phyloP scores from a whole-genome alignment of 441 rosid species.

The Adansonia rubrostipa region DNA sequence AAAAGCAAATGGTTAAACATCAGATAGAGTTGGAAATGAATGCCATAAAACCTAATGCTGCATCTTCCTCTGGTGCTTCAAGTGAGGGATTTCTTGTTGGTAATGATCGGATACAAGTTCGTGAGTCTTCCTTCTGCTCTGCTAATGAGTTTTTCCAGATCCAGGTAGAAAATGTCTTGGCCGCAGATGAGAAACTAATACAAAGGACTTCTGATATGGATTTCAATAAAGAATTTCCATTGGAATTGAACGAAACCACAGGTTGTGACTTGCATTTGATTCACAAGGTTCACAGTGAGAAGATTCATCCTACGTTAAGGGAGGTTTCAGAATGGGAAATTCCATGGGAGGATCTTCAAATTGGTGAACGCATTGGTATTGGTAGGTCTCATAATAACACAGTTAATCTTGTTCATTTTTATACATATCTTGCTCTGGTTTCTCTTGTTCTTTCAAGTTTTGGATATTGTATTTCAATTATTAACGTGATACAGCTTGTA shows the following conservation, averaged over 20 bases:
- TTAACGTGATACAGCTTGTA: neutral
- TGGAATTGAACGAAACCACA: conserved; percentile 39
- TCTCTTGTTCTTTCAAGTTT: conserved; percentile 5
- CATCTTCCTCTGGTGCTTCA: conserved; percentile 41
- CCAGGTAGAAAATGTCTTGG: conserved; percentile 40
- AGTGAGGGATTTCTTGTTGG: conserved; percentile 39
- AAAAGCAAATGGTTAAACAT: conserved; percentile 44
- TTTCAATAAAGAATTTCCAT: conserved; percentile 43
- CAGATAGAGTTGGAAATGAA: conserved; percentile 46
- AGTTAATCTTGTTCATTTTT: neutral
- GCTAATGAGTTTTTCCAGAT: conserved; percentile 49
- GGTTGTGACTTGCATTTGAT: conserved; percentile 37
- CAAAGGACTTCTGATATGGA: conserved; percentile 35
- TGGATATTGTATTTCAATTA: neutral
- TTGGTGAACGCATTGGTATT: conserved; percentile 97
- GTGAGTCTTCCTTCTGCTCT: conserved; percentile 33
- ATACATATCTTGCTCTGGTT: neutral
- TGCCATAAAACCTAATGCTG: conserved; percentile 35
- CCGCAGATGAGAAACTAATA: conserved; percentile 30
- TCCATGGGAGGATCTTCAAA: conserved; percentile 92
- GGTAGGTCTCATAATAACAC: conserved; percentile 52
- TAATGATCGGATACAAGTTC: conserved; percentile 37
- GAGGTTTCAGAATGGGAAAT: conserved; percentile 95
- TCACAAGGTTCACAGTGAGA: conserved; percentile 53
- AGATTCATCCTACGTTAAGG: conserved; percentile 66